Conservation (phyloP, 2,329 filamentous ascomycete species). For the Verticillium tricorpus region DNA sequence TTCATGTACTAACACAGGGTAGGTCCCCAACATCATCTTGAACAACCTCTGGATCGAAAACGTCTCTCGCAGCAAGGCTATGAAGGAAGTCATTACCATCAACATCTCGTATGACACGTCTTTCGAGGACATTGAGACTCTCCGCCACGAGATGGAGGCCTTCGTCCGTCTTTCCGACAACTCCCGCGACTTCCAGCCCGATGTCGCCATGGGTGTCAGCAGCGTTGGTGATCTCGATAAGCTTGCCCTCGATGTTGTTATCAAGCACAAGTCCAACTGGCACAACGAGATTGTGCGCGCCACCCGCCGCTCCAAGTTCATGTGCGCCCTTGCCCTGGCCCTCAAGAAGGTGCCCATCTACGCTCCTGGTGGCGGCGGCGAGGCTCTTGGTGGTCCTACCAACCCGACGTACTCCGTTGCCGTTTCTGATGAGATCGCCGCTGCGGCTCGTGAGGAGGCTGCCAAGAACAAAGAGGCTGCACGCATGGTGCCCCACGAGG, state of each 20-base stretch:
- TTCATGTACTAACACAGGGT: conserved; percentile 19
- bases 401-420: conserved; percentile 81
- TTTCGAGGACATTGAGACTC: conserved; percentile 83
- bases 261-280: conserved; percentile 92
- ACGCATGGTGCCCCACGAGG: conserved; percentile 55
- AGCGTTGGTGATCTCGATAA: conserved; percentile 85
- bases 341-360: conserved; percentile 85
- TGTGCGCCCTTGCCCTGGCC: conserved; percentile 85
- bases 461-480: conserved; percentile 57
- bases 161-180: conserved; percentile 86
- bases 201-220: conserved; percentile 72
- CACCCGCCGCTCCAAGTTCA: conserved; percentile 86
- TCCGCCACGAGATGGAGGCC: conserved; percentile 76
- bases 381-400: conserved; percentile 56
- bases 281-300: conserved; percentile 80
- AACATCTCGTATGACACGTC: conserved; percentile 81
- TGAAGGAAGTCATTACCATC: conserved; percentile 79
- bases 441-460: conserved; percentile 56
- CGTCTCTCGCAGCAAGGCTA: conserved; percentile 81
- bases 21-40: conserved; percentile 87
- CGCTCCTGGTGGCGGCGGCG: conserved; percentile 68
- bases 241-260: conserved; percentile 74
- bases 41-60: conserved; percentile 97
- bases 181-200: conserved; percentile 82
- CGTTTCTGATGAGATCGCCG: conserved; percentile 62